phyloP scores from a whole-genome alignment of 176 grass and related monocot genomes.

The Hordeum marinum region DNA sequence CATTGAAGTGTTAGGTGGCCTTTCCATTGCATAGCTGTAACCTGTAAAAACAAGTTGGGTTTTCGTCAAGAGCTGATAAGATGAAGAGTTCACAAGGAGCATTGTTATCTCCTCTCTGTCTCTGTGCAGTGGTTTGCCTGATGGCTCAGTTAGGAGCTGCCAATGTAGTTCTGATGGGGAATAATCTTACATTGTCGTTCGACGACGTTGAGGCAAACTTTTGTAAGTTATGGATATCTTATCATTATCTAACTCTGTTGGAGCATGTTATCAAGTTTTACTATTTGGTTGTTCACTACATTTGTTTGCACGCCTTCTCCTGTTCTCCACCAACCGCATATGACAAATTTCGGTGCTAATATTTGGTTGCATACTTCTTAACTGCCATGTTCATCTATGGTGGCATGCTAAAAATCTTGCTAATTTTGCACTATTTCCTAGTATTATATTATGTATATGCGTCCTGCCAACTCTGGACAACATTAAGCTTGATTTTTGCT shows the following conservation, averaged over 20 bases:
- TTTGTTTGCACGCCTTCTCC: neutral
- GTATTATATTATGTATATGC: neutral
- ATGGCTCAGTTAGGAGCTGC: constrained; percentile 53
- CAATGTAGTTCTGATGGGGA: constrained; percentile 79
- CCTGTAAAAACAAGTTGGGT: neutral
- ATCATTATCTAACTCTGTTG: neutral
- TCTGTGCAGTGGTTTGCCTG: constrained; percentile 34
- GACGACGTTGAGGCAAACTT: constrained; percentile 71
- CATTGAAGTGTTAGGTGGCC: constrained; percentile 10
- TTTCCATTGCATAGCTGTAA: neutral
- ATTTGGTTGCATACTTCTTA: neutral
- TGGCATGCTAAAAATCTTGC: neutral
- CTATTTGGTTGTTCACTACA: neutral
- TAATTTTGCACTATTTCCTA: neutral
- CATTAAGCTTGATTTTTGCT: neutral
- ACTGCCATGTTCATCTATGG: neutral
- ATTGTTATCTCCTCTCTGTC: constrained; percentile 1
- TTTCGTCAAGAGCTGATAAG: constrained; percentile 9
- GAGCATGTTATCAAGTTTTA: neutral
- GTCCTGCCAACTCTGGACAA: neutral
- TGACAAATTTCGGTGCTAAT: neutral
- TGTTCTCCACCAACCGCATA: neutral
- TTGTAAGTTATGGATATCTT: constrained; percentile 39
- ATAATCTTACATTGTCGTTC: constrained; percentile 57
- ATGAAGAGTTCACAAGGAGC: constrained; percentile 28